phyloP scores from a whole-genome alignment of 139 green algal species.

The Coelastrella sp. region DNA sequence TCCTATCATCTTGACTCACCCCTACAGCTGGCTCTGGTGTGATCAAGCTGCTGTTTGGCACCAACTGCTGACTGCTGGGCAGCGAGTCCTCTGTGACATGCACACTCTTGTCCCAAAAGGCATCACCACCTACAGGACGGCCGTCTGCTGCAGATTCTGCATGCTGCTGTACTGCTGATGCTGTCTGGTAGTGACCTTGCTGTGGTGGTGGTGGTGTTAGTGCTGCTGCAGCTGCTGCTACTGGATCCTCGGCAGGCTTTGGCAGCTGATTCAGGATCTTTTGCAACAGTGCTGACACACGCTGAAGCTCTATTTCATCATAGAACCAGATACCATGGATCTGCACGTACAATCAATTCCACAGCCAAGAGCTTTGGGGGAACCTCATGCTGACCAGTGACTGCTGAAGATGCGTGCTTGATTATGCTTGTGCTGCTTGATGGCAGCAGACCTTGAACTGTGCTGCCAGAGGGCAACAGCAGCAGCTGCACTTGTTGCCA shows the following conservation, averaged over 20 bases:
- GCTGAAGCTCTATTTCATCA: constrained; percentile 78
- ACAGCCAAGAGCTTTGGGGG: not conserved
- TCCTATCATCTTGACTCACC: not conserved
- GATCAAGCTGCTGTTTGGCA: constrained; percentile 35
- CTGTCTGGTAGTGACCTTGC: constrained; percentile 23
- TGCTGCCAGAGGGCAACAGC: too few species aligned
- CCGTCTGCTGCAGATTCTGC: constrained; percentile 1
- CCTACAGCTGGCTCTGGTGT: not conserved
- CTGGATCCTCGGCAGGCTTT: not conserved
- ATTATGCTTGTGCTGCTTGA: too few species aligned
- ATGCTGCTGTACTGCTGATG: not conserved
- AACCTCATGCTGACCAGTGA: too few species aligned
- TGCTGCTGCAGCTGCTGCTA: not conserved
- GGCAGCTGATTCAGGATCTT: constrained; percentile 60
- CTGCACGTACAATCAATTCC: constrained; percentile 46
- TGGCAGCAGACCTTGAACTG: not conserved
- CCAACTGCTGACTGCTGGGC: constrained; percentile 25
- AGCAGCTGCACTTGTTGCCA: too few species aligned
- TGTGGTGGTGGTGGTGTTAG: constrained; percentile 24
- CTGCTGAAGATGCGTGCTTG: too few species aligned
- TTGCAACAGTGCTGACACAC: constrained; percentile 71
- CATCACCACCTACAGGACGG: constrained; percentile 35
- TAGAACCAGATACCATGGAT: constrained; percentile 96
- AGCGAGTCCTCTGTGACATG: constrained; percentile 50
- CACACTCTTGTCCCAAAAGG: constrained; percentile 67